Evolutionary conservation across 352 stramenopile genomes (phyloP), one percentile per base, ranked within the genome.

Genomic region (Phytophthora sojae): DNA sequence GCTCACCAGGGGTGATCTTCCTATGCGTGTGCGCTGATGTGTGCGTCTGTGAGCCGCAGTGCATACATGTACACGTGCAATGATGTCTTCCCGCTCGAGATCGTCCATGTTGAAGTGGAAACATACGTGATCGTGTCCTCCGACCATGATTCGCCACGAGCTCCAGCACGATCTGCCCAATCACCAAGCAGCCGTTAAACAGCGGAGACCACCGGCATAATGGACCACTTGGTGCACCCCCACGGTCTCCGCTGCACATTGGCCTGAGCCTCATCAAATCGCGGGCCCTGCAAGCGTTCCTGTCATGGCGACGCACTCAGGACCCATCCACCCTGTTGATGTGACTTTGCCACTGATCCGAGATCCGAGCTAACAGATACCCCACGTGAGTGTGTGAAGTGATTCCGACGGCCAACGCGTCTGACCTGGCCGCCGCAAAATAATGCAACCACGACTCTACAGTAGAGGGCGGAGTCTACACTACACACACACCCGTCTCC

Each of bases 81-180:
- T 30, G 26, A 49, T 21, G 39, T 19, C 44, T 51, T 51, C 42
- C 42, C 42, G 15, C 19, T 6, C 5, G 15, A 4, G 9, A 32
- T 17, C 49, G 49, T 35, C 21, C 49, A 55, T 23, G 49, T 55
- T 55, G 49, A 55, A 55, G 49, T 55, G 49, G 21, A 32, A 29
- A n/a, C 42, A 29, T 53, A 26, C 47, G 47, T 51, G 44, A 51
- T 19, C 6, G 19, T 8, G 47, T 53, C 47, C 47, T 53, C n/a
- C 11, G 12, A 7, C 23, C 21, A 23, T 32, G 49, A 55, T 55
- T 55, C 23, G 49, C 49, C 3, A 11, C 23, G 12, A 0, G 23
- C 9, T 51, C 17, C 15, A 51, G 4, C 4, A 4, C 44, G 44
- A 19, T 14, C 23, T 4, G 49, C 21, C 47, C 49, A 55, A 55